Evolutionary conservation across 805 yeast genomes (phyloP).

Genomic region (Candida saitoana): DNA sequence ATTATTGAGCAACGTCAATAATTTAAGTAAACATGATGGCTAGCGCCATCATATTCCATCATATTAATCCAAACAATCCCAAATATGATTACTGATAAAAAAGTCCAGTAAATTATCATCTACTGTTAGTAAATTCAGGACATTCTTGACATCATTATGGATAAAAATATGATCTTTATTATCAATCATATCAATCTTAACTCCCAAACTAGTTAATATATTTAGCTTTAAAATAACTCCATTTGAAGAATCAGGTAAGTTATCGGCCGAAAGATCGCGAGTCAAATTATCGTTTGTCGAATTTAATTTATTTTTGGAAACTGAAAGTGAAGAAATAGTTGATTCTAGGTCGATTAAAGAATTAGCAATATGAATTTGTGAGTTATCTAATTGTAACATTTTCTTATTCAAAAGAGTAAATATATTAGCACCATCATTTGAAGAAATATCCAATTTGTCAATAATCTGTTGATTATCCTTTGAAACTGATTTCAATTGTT

Average conservation of each 20-base stretch:
- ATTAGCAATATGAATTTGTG: slow-evolving; percentile 50
- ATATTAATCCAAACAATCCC: slow-evolving; percentile 61
- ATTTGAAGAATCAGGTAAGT: slow-evolving; percentile 1
- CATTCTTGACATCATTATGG: slow-evolving; percentile 43
- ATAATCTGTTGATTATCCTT: slow-evolving; percentile 17
- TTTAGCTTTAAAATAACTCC: slow-evolving; percentile 48
- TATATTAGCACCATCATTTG: slow-evolving; percentile 1
- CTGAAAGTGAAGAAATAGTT: slow-evolving; percentile 31
- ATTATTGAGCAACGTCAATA: too few relatives aligned
- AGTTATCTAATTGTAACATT: slow-evolving; percentile 36
- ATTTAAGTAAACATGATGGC: too few relatives aligned
- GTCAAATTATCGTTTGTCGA: slow-evolving; percentile 35
- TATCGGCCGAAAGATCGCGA: slow-evolving; percentile 21
- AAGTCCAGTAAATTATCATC: slow-evolving; percentile 57
- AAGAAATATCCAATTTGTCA: background rate
- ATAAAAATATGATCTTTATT: slow-evolving; percentile 38
- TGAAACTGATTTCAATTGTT: slow-evolving; percentile 18
- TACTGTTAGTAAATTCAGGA: slow-evolving; percentile 49
- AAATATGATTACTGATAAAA: slow-evolving; percentile 69
- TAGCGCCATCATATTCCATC: slow-evolving; percentile 3
- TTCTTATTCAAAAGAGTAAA: slow-evolving; percentile 10
- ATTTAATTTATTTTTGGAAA: slow-evolving; percentile 33
- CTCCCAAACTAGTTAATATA: slow-evolving; percentile 58
- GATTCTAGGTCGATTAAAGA: slow-evolving; percentile 47
- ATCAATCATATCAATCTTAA: slow-evolving; percentile 39